Conservation (phyloP, 371 early-diverging fungal genomes). For the Basidiobolus meristosporus region DNA sequence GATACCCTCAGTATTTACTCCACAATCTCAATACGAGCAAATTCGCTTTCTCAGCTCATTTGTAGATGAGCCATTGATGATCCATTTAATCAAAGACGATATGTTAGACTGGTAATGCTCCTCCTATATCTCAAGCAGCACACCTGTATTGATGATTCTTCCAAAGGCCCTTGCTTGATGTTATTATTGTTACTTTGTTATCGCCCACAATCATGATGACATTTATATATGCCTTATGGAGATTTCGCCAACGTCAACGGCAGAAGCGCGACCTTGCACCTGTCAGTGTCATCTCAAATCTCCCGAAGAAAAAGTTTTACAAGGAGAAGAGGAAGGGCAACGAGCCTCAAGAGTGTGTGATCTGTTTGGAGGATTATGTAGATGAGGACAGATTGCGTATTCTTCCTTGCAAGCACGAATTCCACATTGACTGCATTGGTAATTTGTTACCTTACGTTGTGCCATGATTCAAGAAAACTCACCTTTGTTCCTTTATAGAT, state of each 20-base stretch:
- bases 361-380: slow-evolving; percentile 82
- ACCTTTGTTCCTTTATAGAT: slow-evolving; percentile 1
- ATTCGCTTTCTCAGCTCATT: slow-evolving; percentile 16
- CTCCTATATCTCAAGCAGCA: background rate
- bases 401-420: slow-evolving; percentile 79
- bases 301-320: slow-evolving; percentile 34
- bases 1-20: slow-evolving; percentile 57
- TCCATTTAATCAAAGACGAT: slow-evolving; percentile 14
- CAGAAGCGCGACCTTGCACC: slow-evolving; percentile 41
- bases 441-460: slow-evolving; percentile 11
- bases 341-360: slow-evolving; percentile 71
- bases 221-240: slow-evolving; percentile 47
- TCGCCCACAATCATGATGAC: slow-evolving; percentile 47
- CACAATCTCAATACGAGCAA: slow-evolving; percentile 33
- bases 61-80: slow-evolving; percentile 16
- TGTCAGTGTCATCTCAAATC: slow-evolving; percentile 27
- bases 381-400: slow-evolving; percentile 56
- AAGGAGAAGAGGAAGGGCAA: slow-evolving; percentile 23
- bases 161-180: slow-evolving; percentile 37
- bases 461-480: too few relatives aligned
- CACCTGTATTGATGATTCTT: background rate
- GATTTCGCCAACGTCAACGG: slow-evolving; percentile 33
- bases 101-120: slow-evolving; percentile 7
- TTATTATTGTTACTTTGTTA: slow-evolving; percentile 38
- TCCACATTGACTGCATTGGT: slow-evolving; percentile 83